A percentile compares a stretch with the other conserved stretches of the same genome.
Evolutionary conservation across 306 rosid species (phyloP).

Genomic region (Quercus parvula): DNA sequence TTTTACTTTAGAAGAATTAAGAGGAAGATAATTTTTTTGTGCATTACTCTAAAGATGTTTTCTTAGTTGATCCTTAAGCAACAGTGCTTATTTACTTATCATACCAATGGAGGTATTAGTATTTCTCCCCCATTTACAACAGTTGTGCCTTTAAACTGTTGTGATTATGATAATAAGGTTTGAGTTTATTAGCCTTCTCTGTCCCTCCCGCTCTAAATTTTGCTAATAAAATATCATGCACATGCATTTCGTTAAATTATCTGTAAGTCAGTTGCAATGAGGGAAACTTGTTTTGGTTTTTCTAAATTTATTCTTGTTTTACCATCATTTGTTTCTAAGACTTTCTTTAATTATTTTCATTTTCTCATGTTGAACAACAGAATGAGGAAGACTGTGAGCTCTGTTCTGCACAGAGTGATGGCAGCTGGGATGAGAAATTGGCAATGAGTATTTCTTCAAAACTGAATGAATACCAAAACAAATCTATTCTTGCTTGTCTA

Average conservation of each 20-base stretch:
- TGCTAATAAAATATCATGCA: too few species aligned
- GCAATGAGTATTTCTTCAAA: constrained; percentile 10
- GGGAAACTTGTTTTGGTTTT: background rate
- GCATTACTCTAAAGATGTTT: too few species aligned
- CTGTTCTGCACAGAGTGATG: constrained; percentile 5
- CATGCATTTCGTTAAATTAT: too few species aligned
- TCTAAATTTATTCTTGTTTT: background rate
- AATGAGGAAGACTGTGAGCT: constrained; percentile 26
- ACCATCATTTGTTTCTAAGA: background rate
- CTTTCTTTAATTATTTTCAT: constrained; percentile 3
- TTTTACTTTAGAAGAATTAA: too few species aligned
- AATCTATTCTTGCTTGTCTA: constrained; percentile 51
- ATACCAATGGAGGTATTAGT: too few species aligned
- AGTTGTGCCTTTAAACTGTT: too few species aligned
- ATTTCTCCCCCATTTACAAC: background rate
- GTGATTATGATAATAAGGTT: too few species aligned
- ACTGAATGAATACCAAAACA: constrained; percentile 55
- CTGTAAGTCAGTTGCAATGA: too few species aligned
- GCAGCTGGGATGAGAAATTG: background rate
- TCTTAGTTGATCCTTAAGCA: background rate
- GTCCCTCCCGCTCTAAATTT: too few species aligned
- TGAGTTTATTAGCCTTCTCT: too few species aligned
- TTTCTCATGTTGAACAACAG: constrained; percentile 24
- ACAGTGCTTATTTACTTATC: background rate
- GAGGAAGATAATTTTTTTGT: too few species aligned